Percentiles rank a stretch among this genome's conserved stretches.
Conservation (phyloP, 345 rosid genomes). For the Noccaea caerulescens region DNA sequence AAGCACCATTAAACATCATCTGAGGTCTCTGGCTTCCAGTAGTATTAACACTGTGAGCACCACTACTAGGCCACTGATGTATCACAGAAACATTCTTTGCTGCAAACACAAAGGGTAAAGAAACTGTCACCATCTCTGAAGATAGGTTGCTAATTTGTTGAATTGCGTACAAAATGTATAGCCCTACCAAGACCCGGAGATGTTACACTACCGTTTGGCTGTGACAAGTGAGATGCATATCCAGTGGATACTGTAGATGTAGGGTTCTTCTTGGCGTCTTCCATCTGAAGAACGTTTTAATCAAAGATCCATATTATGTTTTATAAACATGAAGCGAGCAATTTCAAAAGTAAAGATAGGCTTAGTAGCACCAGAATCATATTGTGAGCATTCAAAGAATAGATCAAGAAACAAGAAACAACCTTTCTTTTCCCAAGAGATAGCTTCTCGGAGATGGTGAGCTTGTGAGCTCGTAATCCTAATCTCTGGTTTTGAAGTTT, state of each 20-base stretch:
- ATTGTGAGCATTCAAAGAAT: not conserved
- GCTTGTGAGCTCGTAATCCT: conserved; percentile 55
- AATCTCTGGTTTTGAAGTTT: conserved; percentile 60
- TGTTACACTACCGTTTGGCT: conserved; percentile 50
- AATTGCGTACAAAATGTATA: conserved; percentile 36
- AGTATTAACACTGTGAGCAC: conserved; percentile 44
- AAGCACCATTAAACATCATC: conserved; percentile 54
- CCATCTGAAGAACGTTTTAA: conserved; percentile 58
- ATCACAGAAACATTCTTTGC: conserved; percentile 39
- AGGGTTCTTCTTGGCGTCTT: conserved; percentile 60
- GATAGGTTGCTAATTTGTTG: conserved; percentile 43
- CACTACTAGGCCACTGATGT: conserved; percentile 51
- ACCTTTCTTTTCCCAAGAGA: conserved; percentile 73
- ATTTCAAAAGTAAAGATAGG: not conserved
- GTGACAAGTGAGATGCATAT: conserved; percentile 53
- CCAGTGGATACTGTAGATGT: conserved; percentile 47
- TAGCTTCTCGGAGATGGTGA: conserved; percentile 75
- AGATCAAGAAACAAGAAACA: conserved; percentile 15
- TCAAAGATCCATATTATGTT: not conserved
- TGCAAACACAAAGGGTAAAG: conserved; percentile 44
- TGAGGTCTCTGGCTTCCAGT: conserved; percentile 52
- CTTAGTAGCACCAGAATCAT: not conserved
- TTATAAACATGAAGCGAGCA: not conserved
- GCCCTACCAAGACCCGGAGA: conserved; percentile 48
- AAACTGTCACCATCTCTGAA: conserved; percentile 52